Evolutionary conservation across 139 green algal genomes (phyloP).

Genomic region (Micractinium sp.): DNA sequence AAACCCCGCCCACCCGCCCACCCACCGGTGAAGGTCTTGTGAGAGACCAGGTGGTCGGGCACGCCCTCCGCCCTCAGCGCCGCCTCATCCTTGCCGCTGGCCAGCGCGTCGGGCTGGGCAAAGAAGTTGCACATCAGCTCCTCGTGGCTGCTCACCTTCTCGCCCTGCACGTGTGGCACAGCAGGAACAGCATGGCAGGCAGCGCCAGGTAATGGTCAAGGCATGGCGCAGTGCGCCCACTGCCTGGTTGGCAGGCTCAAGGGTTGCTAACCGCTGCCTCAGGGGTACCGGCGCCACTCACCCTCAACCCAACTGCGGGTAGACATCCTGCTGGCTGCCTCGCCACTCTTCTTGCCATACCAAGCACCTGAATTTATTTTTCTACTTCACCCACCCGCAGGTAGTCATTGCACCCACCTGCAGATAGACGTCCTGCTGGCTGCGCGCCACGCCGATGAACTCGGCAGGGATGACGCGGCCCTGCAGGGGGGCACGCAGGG

Average conservation of each 20-base stretch:
- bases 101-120: conserved; percentile 94
- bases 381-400: too few relatives aligned
- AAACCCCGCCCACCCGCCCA: neutral
- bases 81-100: conserved; percentile 83
- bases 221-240: too few relatives aligned
- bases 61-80: conserved; percentile 86
- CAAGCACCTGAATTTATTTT: too few relatives aligned
- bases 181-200: neutral
- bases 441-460: conserved; percentile 97
- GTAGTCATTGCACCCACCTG: conserved; percentile 43
- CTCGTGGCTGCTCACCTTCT: conserved; percentile 99
- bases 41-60: conserved; percentile 91
- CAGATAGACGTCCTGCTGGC: conserved; percentile 92
- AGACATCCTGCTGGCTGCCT: conserved; percentile 93
- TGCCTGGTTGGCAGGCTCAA: too few relatives aligned
- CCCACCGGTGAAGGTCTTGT: conserved; percentile 81
- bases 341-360: too few relatives aligned
- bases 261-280: too few relatives aligned
- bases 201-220: too few relatives aligned
- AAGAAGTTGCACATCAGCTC: conserved; percentile 99
- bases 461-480: conserved; percentile 96
- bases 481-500: neutral
- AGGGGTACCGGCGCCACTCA: too few relatives aligned
- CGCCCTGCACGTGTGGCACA: conserved; percentile 54
- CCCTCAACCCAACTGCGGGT: conserved; percentile 66